Evolutionary conservation across 2,329 filamentous ascomycete genomes (phyloP).

Genomic region (Aspergillus amoenus): DNA sequence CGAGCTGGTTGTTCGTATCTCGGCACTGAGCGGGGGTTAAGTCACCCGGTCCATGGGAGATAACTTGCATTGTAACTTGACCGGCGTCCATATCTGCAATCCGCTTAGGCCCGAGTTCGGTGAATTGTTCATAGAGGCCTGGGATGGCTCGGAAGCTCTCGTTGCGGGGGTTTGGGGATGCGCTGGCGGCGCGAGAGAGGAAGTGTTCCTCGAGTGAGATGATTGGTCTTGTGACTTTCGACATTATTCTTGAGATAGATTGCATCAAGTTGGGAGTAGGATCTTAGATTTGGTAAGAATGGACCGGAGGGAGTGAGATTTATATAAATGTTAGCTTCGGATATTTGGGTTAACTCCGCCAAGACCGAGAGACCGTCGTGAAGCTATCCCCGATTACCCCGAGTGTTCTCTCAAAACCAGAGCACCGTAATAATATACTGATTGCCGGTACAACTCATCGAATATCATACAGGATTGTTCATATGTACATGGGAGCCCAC

Average conservation of each 20-base stretch:
- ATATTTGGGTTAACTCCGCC: no score
- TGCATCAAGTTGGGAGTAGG: not conserved
- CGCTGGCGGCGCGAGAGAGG: not conserved
- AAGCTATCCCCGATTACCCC: no score
- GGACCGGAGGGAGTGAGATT: no score
- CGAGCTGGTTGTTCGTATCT: not conserved
- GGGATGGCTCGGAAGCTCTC: not conserved
- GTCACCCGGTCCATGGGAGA: not conserved
- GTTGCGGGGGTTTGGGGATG: not conserved
- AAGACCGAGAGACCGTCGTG: no score
- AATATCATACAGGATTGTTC: not conserved
- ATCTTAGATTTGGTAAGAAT: not conserved
- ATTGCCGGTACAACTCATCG: no score
- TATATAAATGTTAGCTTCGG: no score
- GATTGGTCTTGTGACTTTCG: not conserved
- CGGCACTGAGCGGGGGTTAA: not conserved
- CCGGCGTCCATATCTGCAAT: not conserved
- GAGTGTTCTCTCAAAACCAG: no score
- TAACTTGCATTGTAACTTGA: not conserved
- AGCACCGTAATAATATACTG: no score
- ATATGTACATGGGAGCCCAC: no score
- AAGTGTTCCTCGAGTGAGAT: not conserved
- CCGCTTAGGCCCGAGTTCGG: not conserved
- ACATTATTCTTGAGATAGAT: not conserved
- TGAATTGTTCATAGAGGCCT: not conserved